phyloP scores from a whole-genome alignment of 2,329 filamentous ascomycete species.

The Colletotrichum higginsianum region DNA sequence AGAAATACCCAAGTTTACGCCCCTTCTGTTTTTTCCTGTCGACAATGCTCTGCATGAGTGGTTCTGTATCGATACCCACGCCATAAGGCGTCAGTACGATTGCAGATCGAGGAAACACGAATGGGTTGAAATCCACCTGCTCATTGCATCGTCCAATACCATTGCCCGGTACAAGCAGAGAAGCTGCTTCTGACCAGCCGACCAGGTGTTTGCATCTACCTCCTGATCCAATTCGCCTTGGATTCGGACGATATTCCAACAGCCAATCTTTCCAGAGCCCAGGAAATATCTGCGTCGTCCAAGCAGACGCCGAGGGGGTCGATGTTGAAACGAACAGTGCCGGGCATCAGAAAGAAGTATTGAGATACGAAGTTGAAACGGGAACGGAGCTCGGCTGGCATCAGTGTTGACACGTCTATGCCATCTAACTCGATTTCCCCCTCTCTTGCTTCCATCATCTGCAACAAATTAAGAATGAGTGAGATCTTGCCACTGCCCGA shows the following conservation, averaged over 20 bases:
- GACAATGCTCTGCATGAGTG: conserved; percentile 45
- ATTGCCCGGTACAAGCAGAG: background rate
- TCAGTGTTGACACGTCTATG: conserved; percentile 3
- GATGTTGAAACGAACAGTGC: conserved; percentile 19
- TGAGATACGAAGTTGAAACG: conserved; percentile 27
- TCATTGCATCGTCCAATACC: too few relatives aligned
- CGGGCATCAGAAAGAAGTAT: conserved; percentile 15
- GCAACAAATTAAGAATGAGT: conserved; percentile 11
- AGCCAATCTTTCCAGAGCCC: background rate
- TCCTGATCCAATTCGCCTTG: conserved; percentile 14
- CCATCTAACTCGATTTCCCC: conserved; percentile 11
- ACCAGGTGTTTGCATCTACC: conserved; percentile 15
- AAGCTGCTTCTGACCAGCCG: conserved; percentile 29
- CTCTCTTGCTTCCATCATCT: conserved; percentile 18
- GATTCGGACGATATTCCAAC: background rate
- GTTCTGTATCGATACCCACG: conserved; percentile 44
- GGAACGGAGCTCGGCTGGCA: background rate
- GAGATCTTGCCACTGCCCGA: conserved; percentile 36
- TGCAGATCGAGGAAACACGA: background rate
- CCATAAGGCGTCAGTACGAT: conserved; percentile 24
- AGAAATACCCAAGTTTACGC: too few relatives aligned
- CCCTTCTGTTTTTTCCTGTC: conserved; percentile 17
- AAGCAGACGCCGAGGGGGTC: background rate
- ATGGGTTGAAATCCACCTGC: too few relatives aligned
- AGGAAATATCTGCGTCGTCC: background rate